Base-by-base conservation (phyloP, 495 filamentous ascomycete genomes). In the Penicillium samsonianum region DNA sequence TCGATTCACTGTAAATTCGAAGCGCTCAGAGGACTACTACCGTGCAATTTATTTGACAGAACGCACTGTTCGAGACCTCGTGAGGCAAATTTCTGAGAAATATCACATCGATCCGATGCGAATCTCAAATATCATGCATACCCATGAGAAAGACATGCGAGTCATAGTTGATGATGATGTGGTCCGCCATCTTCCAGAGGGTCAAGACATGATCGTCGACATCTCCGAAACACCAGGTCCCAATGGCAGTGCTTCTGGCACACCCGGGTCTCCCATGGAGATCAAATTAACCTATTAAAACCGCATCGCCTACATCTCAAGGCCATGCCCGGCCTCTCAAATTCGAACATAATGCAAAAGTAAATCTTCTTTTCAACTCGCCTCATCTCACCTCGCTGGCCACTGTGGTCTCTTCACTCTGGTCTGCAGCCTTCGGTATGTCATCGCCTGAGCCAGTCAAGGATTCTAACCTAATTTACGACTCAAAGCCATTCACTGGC, bases 81-180 rank as follows among this genome's bases (percentile, higher is more conserved):
- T 87, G 55, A 72, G 70, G 19, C 82, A 83, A 54, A 83, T 96
- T 25, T 87, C 90, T 2, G 67, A 77, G 30, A 97, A 96, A 73
- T 90, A 85, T 65, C 80, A 86, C 16, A 82, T 98, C 53, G 90
- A 97, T 49, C 80, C 87, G 0, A 70, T 75, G 2, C 81, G 80
- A 30, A 83, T 98, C 40, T 70, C 84, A 12, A 85, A 88, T 28
- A 85, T 87, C 2, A 69, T 96, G 22, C 90, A 81, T 35, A 76
- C 92, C 55, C 87, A 88, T 23, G 73, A 82, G 22, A 82, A 83
- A 54, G 91, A 91, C 0, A 69, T 97, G 5, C 83, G 89, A 60
- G 87, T 98, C 44, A 85, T 92, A 68, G 80, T 98, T 51, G 94
- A 98, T 68, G 90, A 98, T 59, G 91, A 96, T 46, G 86, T 94